Percentiles rank a stretch among this genome's conserved stretches.
Evolutionary conservation across 352 stramenopile genomes (phyloP).

Genomic region (Blastocystis hominis): DNA sequence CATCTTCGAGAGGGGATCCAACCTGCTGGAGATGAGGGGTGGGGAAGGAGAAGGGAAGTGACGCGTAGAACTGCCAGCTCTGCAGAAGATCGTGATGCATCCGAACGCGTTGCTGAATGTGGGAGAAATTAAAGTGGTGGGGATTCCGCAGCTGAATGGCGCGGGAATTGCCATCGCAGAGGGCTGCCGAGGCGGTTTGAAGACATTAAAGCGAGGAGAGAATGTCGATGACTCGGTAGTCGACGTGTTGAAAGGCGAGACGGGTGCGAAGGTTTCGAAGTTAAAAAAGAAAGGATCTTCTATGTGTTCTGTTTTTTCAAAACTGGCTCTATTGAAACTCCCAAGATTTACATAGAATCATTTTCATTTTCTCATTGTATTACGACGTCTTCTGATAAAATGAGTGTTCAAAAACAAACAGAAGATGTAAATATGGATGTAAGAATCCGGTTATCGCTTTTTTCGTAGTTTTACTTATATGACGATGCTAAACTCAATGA

Average conservation of each 20-base stretch:
- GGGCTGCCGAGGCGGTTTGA: background rate
- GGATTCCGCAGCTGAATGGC: background rate
- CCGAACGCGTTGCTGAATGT: background rate
- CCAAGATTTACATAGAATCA: background rate
- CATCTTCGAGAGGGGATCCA: background rate
- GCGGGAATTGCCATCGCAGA: background rate
- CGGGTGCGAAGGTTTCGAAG: background rate
- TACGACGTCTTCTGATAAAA: too few relatives aligned
- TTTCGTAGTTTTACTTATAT: too few relatives aligned
- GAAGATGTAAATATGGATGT: too few relatives aligned
- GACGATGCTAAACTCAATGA: too few relatives aligned
- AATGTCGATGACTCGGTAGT: background rate
- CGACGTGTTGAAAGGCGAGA: background rate
- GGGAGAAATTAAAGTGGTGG: background rate
- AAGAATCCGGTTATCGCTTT: too few relatives aligned
- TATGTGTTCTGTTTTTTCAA: background rate
- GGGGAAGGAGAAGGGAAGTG: background rate
- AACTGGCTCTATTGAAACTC: background rate
- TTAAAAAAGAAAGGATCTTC: conserved; percentile 11
- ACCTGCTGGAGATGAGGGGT: background rate
- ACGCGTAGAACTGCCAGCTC: background rate
- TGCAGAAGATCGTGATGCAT: background rate
- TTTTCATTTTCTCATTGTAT: too few relatives aligned
- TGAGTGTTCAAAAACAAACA: too few relatives aligned
- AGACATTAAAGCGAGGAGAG: background rate